phyloP scores from a whole-genome alignment of 2,329 filamentous ascomycete genomes.

The Colletotrichum coccodes region DNA sequence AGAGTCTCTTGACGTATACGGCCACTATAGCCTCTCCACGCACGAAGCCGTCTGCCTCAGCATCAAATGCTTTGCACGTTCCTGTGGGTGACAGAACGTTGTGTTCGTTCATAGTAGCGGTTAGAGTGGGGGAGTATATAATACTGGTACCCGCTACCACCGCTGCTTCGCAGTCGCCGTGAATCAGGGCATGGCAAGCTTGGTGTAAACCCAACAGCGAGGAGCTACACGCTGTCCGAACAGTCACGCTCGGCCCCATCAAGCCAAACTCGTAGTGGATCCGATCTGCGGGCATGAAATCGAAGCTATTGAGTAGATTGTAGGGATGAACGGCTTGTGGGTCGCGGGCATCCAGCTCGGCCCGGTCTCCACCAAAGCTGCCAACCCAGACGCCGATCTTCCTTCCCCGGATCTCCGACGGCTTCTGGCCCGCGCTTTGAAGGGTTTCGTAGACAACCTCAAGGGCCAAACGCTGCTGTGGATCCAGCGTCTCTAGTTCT shows the following conservation, averaged over 20 bases:
- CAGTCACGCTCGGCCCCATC: constrained; percentile 45
- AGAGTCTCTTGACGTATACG: constrained; percentile 51
- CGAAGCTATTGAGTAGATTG: constrained; percentile 31
- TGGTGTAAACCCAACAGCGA: constrained; percentile 43
- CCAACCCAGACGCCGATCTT: constrained; percentile 41
- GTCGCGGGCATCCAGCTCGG: constrained; percentile 25
- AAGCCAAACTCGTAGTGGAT: constrained; percentile 34
- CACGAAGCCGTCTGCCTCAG: constrained; percentile 55
- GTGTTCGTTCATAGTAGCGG: constrained; percentile 34
- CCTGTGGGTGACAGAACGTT: constrained; percentile 40
- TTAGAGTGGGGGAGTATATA: constrained; percentile 34
- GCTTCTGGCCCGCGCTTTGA: constrained; percentile 39
- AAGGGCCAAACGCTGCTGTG: constrained; percentile 43
- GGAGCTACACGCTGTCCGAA: constrained; percentile 49
- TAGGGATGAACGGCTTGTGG: constrained; percentile 17
- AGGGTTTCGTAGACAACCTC: constrained; percentile 45
- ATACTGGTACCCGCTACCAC: constrained; percentile 46
- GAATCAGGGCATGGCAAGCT: constrained; percentile 41
- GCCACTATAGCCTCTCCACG: constrained; percentile 48
- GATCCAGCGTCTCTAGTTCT: constrained; percentile 37
- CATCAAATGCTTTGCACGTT: constrained; percentile 46
- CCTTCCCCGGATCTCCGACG: constrained; percentile 38
- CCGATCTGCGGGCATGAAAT: constrained; percentile 37
- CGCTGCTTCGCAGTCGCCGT: constrained; percentile 40
- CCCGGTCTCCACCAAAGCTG: constrained; percentile 38